Evolutionary conservation across 495 filamentous ascomycete genomes (phyloP), one percentile per base, ranked within the genome.

Genomic region (Aspergillus steynii): DNA sequence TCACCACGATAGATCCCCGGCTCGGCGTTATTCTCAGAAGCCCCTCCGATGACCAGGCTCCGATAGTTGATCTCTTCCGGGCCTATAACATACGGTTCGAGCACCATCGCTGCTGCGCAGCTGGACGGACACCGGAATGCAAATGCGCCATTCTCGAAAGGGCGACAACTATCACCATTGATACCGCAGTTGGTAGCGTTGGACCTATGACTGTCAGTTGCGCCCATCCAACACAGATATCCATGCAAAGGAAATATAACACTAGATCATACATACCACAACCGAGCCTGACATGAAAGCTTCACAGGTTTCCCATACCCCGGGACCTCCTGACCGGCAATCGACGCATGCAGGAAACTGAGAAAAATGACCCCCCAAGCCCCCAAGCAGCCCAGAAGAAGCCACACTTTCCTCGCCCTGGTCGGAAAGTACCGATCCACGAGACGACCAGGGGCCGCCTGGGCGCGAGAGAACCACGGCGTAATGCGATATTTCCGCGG

Each of bases 71-170:
- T 69, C 59, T 88, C 86, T 63, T 88, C 79, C 29, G 79, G 80
- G 29, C 91, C 91, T 9, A 95, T 84, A 10, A 86, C 83, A 45
- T 86, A 82, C 3, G 88, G 87, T 64, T 93, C 91, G 32, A 90
- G 77, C 3, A 92, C 81, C 51, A 81, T 81, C 42, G 83, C 79
- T 54, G 77, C 79, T 5, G 77, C 73, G 67, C 91, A 95, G 62
- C 83, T 84, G 2, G 88, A 84, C 14, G 90, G 89, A 66, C 91
- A 95, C 49, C 86, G 81, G 66, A 95, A 95, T 3, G 88, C 82
- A 59, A 89, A 88, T 0, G 79, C 82, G 45, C 79, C 80, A 45
- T 84, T 80, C 57, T 81, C 82, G 68, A 94, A 95, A 0, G 91
- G 91, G 14, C 84, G 83, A 69, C 91, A 95, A 60, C 80, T 71